Conservation (phyloP, 352 stramenopile genomes). For the Pythium brachiatum region DNA sequence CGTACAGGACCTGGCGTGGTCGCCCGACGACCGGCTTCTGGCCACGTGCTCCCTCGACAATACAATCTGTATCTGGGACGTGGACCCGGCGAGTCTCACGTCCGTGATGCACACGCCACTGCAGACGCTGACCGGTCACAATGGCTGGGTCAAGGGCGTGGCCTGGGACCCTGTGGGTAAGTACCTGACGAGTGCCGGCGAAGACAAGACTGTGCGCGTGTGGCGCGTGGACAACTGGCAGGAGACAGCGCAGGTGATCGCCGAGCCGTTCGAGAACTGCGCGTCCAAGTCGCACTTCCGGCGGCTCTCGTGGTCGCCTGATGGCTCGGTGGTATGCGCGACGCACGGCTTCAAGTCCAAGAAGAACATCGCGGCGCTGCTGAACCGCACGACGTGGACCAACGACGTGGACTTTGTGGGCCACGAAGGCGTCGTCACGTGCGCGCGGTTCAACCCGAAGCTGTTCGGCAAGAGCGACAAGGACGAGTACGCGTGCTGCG, state of each 20-base stretch:
- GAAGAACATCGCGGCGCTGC: conserved; percentile 79
- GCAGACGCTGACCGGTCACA: conserved; percentile 74
- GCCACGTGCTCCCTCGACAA: conserved; percentile 90
- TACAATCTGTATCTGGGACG: conserved; percentile 84
- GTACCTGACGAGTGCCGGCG: conserved; percentile 83
- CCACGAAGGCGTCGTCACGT: conserved; percentile 76
- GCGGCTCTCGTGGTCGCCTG: conserved; percentile 80
- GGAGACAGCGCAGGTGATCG: conserved; percentile 45
- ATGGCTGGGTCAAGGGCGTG: conserved; percentile 85
- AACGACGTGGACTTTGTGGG: conserved; percentile 88
- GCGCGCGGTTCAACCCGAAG: conserved; percentile 80
- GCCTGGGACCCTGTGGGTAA: conserved; percentile 86
- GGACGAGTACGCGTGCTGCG: conserved; percentile 86
- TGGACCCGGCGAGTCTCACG: conserved; percentile 46
- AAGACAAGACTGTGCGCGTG: conserved; percentile 85
- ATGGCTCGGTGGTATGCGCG: conserved; percentile 74
- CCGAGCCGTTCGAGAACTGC: conserved; percentile 73
- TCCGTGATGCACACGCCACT: conserved; percentile 81
- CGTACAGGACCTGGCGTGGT: conserved; percentile 85
- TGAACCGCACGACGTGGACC: conserved; percentile 73
- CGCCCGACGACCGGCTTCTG: conserved; percentile 82
- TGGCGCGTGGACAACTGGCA: conserved; percentile 85
- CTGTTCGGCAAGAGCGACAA: conserved; percentile 60
- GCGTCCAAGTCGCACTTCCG: conserved; percentile 83
- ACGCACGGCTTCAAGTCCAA: conserved; percentile 87